Evolutionary conservation across 2,329 filamentous ascomycete species (phyloP).

Genomic region (Rugonectria rugulosa): DNA sequence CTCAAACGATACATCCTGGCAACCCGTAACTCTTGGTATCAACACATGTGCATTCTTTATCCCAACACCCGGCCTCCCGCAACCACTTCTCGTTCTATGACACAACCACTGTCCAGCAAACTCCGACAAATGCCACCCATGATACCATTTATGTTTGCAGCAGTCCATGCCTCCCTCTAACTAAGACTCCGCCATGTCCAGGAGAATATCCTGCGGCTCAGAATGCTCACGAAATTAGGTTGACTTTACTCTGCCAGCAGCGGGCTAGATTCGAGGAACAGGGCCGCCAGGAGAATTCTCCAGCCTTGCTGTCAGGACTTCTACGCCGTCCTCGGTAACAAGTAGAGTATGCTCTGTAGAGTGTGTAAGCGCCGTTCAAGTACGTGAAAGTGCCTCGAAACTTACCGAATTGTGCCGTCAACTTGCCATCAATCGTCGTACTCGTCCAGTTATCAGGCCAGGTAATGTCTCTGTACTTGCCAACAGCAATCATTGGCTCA

Average conservation of each 20-base stretch:
- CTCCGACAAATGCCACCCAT: constrained; percentile 10
- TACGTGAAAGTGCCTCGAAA: not conserved
- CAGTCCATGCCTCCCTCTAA: not conserved
- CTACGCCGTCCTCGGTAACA: constrained; percentile 83
- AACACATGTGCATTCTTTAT: not conserved
- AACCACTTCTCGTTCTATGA: not conserved
- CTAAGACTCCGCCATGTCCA: not conserved
- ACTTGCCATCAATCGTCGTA: constrained; percentile 86
- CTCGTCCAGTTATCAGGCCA: constrained; percentile 99
- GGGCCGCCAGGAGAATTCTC: constrained; percentile 79
- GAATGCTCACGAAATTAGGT: not conserved
- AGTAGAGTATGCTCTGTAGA: constrained; percentile 78
- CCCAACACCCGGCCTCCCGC: not conserved
- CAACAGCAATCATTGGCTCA: constrained; percentile 96
- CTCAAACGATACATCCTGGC: too few relatives aligned
- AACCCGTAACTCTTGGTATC: too few relatives aligned
- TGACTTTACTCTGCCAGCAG: constrained; percentile 19
- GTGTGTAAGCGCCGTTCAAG: constrained; percentile 38
- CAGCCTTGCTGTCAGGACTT: constrained; percentile 78
- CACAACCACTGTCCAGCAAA: constrained; percentile 2
- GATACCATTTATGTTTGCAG: constrained; percentile 7
- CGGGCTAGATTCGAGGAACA: constrained; percentile 61
- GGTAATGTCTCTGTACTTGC: constrained; percentile 89
- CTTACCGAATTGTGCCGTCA: constrained; percentile 91
- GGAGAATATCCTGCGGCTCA: not conserved